phyloP scores from a whole-genome alignment of 1,284 basidiomycete species.

The Rhizoctonia solani region DNA sequence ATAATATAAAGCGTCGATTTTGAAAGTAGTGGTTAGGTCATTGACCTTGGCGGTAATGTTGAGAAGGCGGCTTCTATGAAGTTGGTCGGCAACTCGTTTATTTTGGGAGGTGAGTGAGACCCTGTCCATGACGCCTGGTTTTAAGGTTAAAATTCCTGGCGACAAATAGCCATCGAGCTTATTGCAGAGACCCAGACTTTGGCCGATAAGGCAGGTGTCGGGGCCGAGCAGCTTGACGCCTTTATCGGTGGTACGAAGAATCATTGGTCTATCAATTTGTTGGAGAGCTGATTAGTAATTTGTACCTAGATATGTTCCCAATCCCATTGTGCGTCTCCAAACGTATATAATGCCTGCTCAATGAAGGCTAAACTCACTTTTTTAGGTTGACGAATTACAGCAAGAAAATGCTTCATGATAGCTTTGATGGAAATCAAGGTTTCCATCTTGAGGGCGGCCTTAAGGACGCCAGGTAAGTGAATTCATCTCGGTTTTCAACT shows the following conservation, averaged over 20 bases:
- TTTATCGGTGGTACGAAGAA: conserved; percentile 66
- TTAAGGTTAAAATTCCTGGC: conserved; percentile 19
- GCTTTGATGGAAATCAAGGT: conserved; percentile 77
- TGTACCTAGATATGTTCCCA: conserved; percentile 65
- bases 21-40: conserved; percentile 44
- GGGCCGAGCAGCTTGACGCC: conserved; percentile 53
- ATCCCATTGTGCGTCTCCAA: conserved; percentile 56
- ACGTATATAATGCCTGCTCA: too few relatives aligned
- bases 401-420: conserved; percentile 68
- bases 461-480: conserved; percentile 71
- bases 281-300: conserved; percentile 43
- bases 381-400: conserved; percentile 61
- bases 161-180: conserved; percentile 63
- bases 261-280: too few relatives aligned
- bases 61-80: conserved; percentile 83
- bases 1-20: neutral
- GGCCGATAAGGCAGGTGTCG: conserved; percentile 82
- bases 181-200: conserved; percentile 82
- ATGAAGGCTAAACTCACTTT: conserved; percentile 14
- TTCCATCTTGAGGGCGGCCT: conserved; percentile 90
- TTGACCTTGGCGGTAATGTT: conserved; percentile 75
- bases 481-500: conserved; percentile 35
- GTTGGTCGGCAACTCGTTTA: conserved; percentile 74
- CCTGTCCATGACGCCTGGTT: conserved; percentile 1
- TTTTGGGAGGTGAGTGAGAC: conserved; percentile 55